Evolutionary conservation across 1,284 basidiomycete species (phyloP).

Genomic region (Cutaneotrichosporon sp.): DNA sequence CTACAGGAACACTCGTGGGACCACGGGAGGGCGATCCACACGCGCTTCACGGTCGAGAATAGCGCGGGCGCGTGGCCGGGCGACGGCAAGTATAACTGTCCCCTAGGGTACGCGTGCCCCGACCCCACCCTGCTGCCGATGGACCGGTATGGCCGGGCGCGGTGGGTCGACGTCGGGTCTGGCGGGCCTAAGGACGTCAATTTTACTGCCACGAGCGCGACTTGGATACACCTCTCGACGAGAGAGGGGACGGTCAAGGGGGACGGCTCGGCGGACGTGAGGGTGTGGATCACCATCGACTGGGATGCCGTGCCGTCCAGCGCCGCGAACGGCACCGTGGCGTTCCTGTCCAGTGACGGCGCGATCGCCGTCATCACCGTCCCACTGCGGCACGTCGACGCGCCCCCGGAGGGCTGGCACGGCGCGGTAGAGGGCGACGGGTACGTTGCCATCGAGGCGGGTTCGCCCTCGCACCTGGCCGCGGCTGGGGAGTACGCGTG

Average conservation of each 20-base stretch:
- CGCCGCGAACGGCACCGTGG: constrained; percentile 42
- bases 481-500: constrained; percentile 60
- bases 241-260: constrained; percentile 59
- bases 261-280: constrained; percentile 57
- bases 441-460: constrained; percentile 66
- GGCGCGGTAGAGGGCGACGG: constrained; percentile 68
- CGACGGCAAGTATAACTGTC: constrained; percentile 53
- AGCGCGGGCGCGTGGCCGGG: constrained; percentile 56
- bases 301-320: constrained; percentile 54
- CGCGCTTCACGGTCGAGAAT: constrained; percentile 65
- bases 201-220: constrained; percentile 60
- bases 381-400: constrained; percentile 34
- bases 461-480: constrained; percentile 54
- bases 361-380: constrained; percentile 51
- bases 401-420: constrained; percentile 57
- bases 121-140: constrained; percentile 58
- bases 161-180: constrained; percentile 64
- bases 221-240: constrained; percentile 61
- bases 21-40: constrained; percentile 49
- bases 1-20: neutral
- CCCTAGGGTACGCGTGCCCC: constrained; percentile 59
- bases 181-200: constrained; percentile 64
- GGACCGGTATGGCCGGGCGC: constrained; percentile 61
- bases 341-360: constrained; percentile 57
- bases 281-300: constrained; percentile 63